Percentiles rank a stretch among this genome's conserved stretches.
Conservation (phyloP, 129 eudicot genomes). For the Centella asiatica region DNA sequence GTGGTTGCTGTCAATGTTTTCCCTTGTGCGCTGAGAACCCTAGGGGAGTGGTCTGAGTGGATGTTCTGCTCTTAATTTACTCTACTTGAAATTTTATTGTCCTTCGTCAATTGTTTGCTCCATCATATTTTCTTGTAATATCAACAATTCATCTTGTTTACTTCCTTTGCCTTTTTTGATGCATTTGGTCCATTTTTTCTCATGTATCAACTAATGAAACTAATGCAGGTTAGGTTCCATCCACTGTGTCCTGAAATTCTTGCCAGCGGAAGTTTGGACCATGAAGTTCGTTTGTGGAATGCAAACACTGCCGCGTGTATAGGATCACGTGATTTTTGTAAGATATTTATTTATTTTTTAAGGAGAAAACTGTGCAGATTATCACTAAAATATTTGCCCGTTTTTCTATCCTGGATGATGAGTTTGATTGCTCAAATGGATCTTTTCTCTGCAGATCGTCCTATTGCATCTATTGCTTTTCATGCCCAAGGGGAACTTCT, state of each 20-base stretch:
- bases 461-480: slow-evolving; percentile 94
- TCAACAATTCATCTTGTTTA: too few relatives aligned
- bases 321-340: slow-evolving; percentile 87
- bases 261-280: slow-evolving; percentile 98
- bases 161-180: background rate
- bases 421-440: slow-evolving; percentile 3
- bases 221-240: slow-evolving; percentile 88
- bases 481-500: slow-evolving; percentile 92
- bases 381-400: too few relatives aligned
- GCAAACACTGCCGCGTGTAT: slow-evolving; percentile 91
- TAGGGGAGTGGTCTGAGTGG: too few relatives aligned
- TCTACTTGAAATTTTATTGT: too few relatives aligned
- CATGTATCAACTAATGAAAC: background rate
- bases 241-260: slow-evolving; percentile 76
- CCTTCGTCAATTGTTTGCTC: too few relatives aligned
- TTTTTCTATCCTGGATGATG: background rate
- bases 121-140: too few relatives aligned
- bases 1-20: too few relatives aligned
- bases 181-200: background rate
- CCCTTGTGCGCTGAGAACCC: too few relatives aligned
- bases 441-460: slow-evolving; percentile 60
- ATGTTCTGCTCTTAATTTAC: too few relatives aligned
- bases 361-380: too few relatives aligned
- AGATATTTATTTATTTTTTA: too few relatives aligned
- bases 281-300: slow-evolving; percentile 96